A percentile compares a stretch with the other conserved stretches of the same genome.
Evolutionary conservation across 1,284 basidiomycete genomes (phyloP).

Genomic region (Amylostereum chailletii): DNA sequence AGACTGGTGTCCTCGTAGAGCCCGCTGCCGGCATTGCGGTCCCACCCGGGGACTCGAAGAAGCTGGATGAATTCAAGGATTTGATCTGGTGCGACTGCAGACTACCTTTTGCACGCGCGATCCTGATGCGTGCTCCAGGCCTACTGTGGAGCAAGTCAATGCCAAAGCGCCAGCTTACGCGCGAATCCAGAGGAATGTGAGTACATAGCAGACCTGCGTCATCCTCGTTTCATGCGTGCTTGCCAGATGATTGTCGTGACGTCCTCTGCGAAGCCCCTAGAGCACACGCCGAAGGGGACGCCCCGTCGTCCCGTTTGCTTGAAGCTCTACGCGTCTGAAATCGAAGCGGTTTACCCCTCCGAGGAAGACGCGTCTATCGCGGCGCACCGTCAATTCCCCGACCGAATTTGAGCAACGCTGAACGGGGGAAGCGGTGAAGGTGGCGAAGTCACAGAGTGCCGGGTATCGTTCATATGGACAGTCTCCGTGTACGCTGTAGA

Average conservation of each 20-base stretch:
- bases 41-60: conserved; percentile 5
- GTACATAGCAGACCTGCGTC: background rate
- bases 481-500: too few species aligned
- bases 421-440: too few species aligned
- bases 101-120: too few species aligned
- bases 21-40: conserved; percentile 6
- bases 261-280: conserved; percentile 13
- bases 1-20: conserved; percentile 14
- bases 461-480: too few species aligned
- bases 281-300: background rate
- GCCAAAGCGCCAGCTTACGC: conserved; percentile 24
- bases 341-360: background rate
- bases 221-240: background rate
- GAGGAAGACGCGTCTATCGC: background rate
- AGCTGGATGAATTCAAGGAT: conserved; percentile 11
- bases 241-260: conserved; percentile 23
- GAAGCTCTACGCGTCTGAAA: background rate
- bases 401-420: background rate
- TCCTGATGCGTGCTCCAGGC: conserved; percentile 13
- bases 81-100: conserved; percentile 13
- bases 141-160: conserved; percentile 24
- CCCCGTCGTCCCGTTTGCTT: background rate
- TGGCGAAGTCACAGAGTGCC: too few species aligned
- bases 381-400: background rate
- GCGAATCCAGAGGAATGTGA: conserved; percentile 7